Evolutionary conservation across 73 alveolate species (phyloP).

Genomic region (Breviolum minutum): DNA sequence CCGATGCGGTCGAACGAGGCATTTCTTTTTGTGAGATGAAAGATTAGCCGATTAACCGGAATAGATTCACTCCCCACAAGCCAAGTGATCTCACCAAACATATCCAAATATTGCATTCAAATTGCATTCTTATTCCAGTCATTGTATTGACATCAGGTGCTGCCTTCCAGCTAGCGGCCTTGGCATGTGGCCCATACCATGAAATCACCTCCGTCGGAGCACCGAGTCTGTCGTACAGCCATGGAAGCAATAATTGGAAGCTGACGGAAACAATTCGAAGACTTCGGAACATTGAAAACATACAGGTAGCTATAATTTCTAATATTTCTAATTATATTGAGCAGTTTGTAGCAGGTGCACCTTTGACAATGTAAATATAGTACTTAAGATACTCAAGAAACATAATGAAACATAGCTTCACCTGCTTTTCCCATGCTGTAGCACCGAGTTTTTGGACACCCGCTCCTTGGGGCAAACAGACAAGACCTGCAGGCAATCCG

Average conservation of each 20-base stretch:
- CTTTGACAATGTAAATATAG: background rate
- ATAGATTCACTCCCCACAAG: too few relatives aligned
- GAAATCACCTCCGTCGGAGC: slow-evolving; percentile 37
- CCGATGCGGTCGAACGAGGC: slow-evolving; percentile 44
- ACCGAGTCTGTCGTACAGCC: background rate
- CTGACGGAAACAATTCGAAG: background rate
- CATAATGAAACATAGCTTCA: background rate
- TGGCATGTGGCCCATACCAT: slow-evolving; percentile 45
- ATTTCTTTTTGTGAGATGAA: too few relatives aligned
- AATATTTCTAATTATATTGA: too few relatives aligned
- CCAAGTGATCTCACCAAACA: too few relatives aligned
- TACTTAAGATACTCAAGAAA: background rate
- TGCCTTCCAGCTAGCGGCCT: slow-evolving; percentile 22
- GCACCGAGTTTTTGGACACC: slow-evolving; percentile 62
- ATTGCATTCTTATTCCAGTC: background rate
- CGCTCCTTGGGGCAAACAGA: slow-evolving; percentile 79
- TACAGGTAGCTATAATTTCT: background rate
- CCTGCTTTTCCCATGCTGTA: background rate
- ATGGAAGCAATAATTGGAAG: background rate
- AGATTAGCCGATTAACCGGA: too few relatives aligned
- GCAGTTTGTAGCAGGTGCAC: background rate
- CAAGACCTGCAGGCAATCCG: slow-evolving; percentile 43
- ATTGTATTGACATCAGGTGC: background rate
- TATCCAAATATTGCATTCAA: too few relatives aligned
- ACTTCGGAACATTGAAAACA: background rate